phyloP scores from a whole-genome alignment of 164 flowering plant species.

The Houttuynia cordata region DNA sequence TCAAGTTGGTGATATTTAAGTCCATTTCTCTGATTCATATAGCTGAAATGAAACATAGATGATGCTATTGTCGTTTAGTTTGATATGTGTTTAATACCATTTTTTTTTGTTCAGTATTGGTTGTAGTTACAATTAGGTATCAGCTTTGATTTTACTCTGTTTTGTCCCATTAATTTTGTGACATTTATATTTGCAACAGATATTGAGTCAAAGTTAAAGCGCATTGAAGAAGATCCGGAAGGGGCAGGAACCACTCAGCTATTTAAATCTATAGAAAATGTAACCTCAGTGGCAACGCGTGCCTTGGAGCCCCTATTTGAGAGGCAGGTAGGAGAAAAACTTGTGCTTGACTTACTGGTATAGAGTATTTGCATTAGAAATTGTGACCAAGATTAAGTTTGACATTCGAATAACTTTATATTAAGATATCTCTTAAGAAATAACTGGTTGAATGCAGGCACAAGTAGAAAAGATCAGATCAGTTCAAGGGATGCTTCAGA shows the following conservation, averaged over 20 bases:
- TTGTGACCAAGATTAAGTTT: too few species aligned
- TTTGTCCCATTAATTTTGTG: not conserved
- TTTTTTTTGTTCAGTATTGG: not conserved
- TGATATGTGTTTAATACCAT: not conserved
- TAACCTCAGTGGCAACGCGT: conserved; percentile 66
- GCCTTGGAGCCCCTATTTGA: conserved; percentile 92
- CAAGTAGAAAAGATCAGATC: conserved; percentile 99
- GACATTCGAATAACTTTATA: not conserved
- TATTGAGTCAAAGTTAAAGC: conserved; percentile 82
- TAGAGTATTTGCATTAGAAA: not conserved
- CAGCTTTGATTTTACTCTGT: not conserved
- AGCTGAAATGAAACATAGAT: not conserved
- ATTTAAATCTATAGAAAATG: conserved; percentile 57
- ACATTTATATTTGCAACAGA: conserved; percentile 30
- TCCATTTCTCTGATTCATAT: not conserved
- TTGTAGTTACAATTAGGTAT: not conserved
- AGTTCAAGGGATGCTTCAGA: conserved; percentile 99
- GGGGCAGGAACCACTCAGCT: conserved; percentile 91
- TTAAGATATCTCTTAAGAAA: not conserved
- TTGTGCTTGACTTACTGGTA: not conserved
- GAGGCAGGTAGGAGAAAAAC: conserved; percentile 64
- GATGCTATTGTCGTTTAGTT: not conserved
- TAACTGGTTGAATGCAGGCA: conserved; percentile 34
- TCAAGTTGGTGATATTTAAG: not conserved
- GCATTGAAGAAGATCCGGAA: conserved; percentile 99